Evolutionary conservation across 2,329 filamentous ascomycete genomes (phyloP), one percentile per base, ranked within the genome.

Genomic region (Exophiala calicioides): DNA sequence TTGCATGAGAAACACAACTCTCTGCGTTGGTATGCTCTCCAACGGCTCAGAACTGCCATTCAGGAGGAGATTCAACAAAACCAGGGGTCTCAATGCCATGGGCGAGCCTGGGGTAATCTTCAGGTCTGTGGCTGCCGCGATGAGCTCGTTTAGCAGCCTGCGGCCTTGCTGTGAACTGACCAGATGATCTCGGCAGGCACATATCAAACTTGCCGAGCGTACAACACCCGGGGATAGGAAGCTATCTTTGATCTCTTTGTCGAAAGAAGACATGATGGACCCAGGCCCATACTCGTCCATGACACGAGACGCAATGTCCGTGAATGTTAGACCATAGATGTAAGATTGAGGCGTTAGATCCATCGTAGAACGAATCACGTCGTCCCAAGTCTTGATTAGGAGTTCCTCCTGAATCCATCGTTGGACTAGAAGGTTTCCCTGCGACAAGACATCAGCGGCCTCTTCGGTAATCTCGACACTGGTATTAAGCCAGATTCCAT

Each of bases 1-100:
- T 61, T 86, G 88, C 31, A 91, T 81, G 6, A 91, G 82, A 68
- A 95, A 93, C 0, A 95, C 81, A 2, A 93, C 68, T 18, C 90
- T 79, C 59, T 90, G 80, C 43, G 66, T 69, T 16, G 70, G 71
- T 45, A 80, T 73, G 18, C 64, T 72, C 5, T 72, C 65, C 3
- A 71, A 63, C 15, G 77, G 68, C 5, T 68, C 67, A 26, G 75
- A 70, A 47, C 78, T 73, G 3, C 67, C 70, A 18, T 70, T 62
- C 6, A 82, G 57, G 3, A 84, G 66, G 20, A 73, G 65, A 56
- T 83, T 83, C 13, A 84, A 68, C 8, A 79, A 56, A 3, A 76
- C 65, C 2, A 84, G 62, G 40, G 76, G 30, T 16, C 38, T 33
- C 23, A 57, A 9, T 6, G 24, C 41, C 9, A 13, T 13, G 4